These are phyloP conservation scores for Brettanomyces sp. DNA, from an alignment of 805 yeast species.

Conservation along the genomic window DNA sequence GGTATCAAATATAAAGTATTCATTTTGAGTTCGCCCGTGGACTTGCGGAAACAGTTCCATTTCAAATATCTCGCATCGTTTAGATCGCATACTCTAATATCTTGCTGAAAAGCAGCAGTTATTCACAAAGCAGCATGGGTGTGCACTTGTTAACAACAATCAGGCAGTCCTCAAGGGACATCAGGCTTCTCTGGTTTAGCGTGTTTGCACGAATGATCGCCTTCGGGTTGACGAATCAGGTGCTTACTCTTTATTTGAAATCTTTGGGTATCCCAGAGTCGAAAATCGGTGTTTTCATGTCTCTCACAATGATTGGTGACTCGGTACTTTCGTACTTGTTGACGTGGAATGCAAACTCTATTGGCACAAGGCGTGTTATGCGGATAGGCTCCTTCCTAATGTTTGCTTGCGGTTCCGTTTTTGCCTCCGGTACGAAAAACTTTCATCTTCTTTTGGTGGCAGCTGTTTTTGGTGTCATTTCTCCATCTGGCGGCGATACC, in stretches of 20 bases:
- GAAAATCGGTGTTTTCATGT: constrained; percentile 70
- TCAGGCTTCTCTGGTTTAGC: constrained; percentile 55
- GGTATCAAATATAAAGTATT: too few species aligned
- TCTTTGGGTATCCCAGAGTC: constrained; percentile 45
- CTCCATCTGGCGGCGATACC: constrained; percentile 84
- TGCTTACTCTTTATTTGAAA: constrained; percentile 57
- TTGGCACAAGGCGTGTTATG: constrained; percentile 64
- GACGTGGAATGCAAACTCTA: constrained; percentile 67
- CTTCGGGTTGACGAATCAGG: constrained; percentile 74
- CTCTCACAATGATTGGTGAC: constrained; percentile 73
- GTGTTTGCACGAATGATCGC: constrained; percentile 65
- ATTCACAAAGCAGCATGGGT: background rate
- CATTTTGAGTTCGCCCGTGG: too few species aligned
- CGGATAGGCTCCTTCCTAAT: constrained; percentile 56
- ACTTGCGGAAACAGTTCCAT: too few species aligned
- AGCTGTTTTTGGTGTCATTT: constrained; percentile 76
- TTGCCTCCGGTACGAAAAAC: constrained; percentile 42
- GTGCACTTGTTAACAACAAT: constrained; percentile 29
- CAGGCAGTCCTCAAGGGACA: constrained; percentile 32
- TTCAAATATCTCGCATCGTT: too few species aligned
- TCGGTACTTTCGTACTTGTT: constrained; percentile 58
- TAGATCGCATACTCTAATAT: too few species aligned
- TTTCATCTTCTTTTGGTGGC: constrained; percentile 52
- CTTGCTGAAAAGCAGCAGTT: too few species aligned
- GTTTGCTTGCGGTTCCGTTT: constrained; percentile 57